Evolutionary conservation across 2,329 filamentous ascomycete species (phyloP).

Genomic region (Trichoderma afroharzianum): DNA sequence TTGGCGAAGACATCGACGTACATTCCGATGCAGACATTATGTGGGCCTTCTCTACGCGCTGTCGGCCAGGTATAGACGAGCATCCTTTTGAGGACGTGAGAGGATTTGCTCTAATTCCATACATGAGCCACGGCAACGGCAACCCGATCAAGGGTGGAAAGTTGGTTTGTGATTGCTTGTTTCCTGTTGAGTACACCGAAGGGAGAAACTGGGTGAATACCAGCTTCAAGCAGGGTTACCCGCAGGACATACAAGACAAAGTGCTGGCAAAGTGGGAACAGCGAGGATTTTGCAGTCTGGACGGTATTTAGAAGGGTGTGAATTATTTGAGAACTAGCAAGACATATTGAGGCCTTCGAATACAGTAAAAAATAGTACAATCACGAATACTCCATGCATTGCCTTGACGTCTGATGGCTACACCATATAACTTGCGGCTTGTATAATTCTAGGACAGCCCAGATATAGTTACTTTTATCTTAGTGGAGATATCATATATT

Average conservation of each 20-base stretch:
- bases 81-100: not conserved
- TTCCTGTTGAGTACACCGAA: not conserved
- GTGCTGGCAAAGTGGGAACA: not conserved
- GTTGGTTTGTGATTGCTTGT: not conserved
- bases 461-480: too few species aligned
- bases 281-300: not conserved
- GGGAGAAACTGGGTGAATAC: not conserved
- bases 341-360: too few species aligned
- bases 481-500: too few species aligned
- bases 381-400: too few species aligned
- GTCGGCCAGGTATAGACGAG: not conserved
- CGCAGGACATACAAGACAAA: not conserved
- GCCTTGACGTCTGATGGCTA: too few species aligned
- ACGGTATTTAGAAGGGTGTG: not conserved
- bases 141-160: not conserved
- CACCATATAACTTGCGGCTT: too few species aligned
- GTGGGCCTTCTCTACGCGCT: not conserved
- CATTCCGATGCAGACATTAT: not conserved
- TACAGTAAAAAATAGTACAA: too few species aligned
- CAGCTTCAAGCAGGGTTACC: not conserved
- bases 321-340: too few species aligned
- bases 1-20: not conserved
- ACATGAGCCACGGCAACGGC: conserved; percentile 33
- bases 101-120: not conserved
- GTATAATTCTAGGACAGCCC: too few species aligned